These are phyloP conservation scores for Fusarium acutatum DNA, from an alignment of 2,329 filamentous ascomycete species.

Conservation along the genomic window DNA sequence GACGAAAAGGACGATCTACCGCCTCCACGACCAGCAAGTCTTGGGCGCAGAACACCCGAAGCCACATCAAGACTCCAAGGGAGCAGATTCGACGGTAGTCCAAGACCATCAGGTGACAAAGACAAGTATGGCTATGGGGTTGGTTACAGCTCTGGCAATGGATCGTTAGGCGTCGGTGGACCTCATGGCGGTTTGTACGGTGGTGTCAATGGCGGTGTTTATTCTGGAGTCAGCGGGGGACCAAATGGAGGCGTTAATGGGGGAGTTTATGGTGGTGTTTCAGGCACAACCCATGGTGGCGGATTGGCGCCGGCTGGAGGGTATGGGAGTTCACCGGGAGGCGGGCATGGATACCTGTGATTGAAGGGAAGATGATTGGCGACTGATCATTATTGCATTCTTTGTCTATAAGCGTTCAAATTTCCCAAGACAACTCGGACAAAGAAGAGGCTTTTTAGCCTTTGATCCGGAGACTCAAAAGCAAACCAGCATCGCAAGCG, in stretches of 20 bases:
- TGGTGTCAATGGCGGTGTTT: conserved; percentile 24
- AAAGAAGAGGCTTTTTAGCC: neutral
- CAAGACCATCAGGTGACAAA: conserved; percentile 2
- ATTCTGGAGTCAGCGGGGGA: conserved; percentile 14
- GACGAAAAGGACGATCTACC: conserved; percentile 9
- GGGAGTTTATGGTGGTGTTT: conserved; percentile 28
- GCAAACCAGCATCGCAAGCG: neutral
- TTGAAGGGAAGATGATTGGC: too few relatives aligned
- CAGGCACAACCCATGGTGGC: conserved; percentile 12
- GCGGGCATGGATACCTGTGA: conserved; percentile 13
- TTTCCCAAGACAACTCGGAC: neutral
- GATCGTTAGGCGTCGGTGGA: conserved; percentile 6
- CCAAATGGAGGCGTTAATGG: conserved; percentile 16
- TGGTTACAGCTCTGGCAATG: conserved; percentile 11
- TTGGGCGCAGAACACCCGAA: conserved; percentile 23
- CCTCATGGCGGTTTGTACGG: conserved; percentile 15
- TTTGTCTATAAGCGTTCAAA: neutral
- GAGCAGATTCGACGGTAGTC: conserved; percentile 17
- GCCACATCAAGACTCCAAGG: conserved; percentile 23
- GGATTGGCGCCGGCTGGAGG: conserved; percentile 14
- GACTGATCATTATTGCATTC: too few relatives aligned
- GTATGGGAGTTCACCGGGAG: conserved; percentile 21
- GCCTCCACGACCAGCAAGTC: neutral
- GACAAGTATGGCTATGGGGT: neutral
- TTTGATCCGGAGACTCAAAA: neutral